Base-by-base conservation (phyloP, 495 filamentous ascomycete species). In the Hypoxylon subgilvum region DNA sequence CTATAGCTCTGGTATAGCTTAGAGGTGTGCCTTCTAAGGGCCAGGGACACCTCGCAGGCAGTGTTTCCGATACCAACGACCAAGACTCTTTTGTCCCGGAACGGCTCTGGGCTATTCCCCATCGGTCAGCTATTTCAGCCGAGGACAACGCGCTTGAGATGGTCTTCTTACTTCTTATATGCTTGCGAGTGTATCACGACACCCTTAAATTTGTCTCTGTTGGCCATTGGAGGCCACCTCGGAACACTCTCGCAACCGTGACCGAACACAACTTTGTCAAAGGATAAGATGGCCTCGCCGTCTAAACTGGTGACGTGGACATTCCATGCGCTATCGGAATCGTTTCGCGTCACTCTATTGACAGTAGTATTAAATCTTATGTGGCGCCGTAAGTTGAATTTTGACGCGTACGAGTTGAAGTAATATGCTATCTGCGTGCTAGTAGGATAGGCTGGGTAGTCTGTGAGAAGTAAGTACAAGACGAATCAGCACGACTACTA, bases 171-270 rank as follows among this genome's bases (percentile, higher is more conserved):
- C 51, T 31, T 56, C 19, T 52, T 54, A 21, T 55, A 52, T 6
- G 45, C 21, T 25, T 50, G 45, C 0, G 86, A 91, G 67, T 92
- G 88, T 61, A 79, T 85, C 51, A 90, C 84, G 10, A 79, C 61
- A 31, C 88, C 89, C 60, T 80, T 76, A 71, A 89, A 91, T 9
- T 76, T 74, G 2, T 85, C 80, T 65, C 86, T 82, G 45, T 79
- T 82, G 0, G 82, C 82, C 23, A 91, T 74, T 4, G 77, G 66
- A 0, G 87, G 86, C 68, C 39, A 57, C 17, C 16, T 3, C n/a
- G 42, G 55, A 14, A 51, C 21, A 27, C 28, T 57, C 6, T 56
- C 46, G n/a, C 30, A 42, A n/a, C 50, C 55, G 12, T 65, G 49
- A 3, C 48, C 35, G 16, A 52, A 56, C 10, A 60, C 45, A 2